These are phyloP conservation scores for Alternaria sp. DNA, from an alignment of 2,329 filamentous ascomycete species.

Conservation along the genomic window DNA sequence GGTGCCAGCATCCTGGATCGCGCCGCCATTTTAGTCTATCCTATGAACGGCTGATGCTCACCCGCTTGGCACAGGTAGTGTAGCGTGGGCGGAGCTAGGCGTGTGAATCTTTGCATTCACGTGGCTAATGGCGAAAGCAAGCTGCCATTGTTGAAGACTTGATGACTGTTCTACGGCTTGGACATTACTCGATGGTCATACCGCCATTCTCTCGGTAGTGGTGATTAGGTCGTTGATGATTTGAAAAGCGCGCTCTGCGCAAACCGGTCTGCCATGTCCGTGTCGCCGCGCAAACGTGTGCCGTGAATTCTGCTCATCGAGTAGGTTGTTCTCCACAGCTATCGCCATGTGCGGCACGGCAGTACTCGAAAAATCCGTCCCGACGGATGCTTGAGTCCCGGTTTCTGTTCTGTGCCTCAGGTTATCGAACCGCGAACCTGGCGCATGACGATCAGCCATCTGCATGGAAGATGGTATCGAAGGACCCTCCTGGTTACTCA, in stretches of 20 bases:
- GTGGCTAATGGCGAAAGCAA: conserved; percentile 24
- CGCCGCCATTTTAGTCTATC: conserved; percentile 20
- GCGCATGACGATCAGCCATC: conserved; percentile 16
- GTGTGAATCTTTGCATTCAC: conserved; percentile 25
- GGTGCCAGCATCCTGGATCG: conserved; percentile 27
- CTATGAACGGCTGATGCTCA: conserved; percentile 24
- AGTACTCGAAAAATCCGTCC: conserved; percentile 15
- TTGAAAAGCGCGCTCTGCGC: neutral
- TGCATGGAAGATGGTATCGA: conserved; percentile 26
- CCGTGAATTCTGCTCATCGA: conserved; percentile 5
- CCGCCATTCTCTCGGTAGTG: conserved; percentile 12
- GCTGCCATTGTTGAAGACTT: neutral
- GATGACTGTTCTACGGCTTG: neutral
- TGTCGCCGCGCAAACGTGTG: conserved; percentile 6
- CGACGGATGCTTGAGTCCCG: conserved; percentile 48
- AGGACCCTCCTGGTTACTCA: conserved; percentile 21
- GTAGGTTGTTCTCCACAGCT: conserved; percentile 16
- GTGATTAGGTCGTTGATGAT: neutral
- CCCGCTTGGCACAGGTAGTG: conserved; percentile 25
- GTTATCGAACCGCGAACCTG: conserved; percentile 12
- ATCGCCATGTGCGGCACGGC: conserved; percentile 15
- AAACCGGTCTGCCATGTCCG: neutral
- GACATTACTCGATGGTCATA: conserved; percentile 5
- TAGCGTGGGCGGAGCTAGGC: conserved; percentile 16
- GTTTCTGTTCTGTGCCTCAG: conserved; percentile 39